Conservation (phyloP, 2,329 filamentous ascomycete species). For the Xenoacremonium recifei region DNA sequence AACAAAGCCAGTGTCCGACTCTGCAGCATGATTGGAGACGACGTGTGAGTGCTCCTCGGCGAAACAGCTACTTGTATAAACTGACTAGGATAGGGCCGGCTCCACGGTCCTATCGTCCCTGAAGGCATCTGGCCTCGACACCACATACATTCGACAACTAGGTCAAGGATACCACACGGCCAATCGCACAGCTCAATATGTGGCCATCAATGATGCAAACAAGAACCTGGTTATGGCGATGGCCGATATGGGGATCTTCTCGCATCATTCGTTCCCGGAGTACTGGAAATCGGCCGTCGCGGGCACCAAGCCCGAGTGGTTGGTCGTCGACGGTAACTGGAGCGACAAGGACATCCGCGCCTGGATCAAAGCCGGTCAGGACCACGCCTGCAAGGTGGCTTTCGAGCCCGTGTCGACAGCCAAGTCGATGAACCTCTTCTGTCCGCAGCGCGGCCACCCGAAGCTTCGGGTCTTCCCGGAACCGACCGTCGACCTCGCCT, state of each 20-base stretch:
- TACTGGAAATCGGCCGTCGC: conserved; percentile 62
- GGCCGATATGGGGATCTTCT: conserved; percentile 90
- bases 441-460: conserved; percentile 34
- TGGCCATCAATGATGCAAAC: conserved; percentile 80
- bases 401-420: conserved; percentile 88
- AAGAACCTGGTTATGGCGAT: conserved; percentile 89
- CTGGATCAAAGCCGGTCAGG: conserved; percentile 64
- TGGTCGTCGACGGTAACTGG: conserved; percentile 91
- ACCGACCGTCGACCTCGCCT: conserved; percentile 68
- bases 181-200: conserved; percentile 81
- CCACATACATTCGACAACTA: conserved; percentile 59
- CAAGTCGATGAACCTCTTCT: conserved; percentile 73
- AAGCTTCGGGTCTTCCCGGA: conserved; percentile 55
- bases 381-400: conserved; percentile 58
- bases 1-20: conserved; percentile 63
- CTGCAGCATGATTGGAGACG: conserved; percentile 79
- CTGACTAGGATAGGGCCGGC: conserved; percentile 57
- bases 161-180: conserved; percentile 46
- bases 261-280: conserved; percentile 49
- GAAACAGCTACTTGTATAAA: not conserved
- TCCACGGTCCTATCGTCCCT: conserved; percentile 69
- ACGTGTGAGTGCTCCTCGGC: conserved; percentile 51
- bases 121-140: conserved; percentile 61
- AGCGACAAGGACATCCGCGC: conserved; percentile 59
- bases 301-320: conserved; percentile 64